A percentile compares a stretch with the other conserved stretches of the same genome.
These are phyloP conservation scores for Clohesyomyces aquaticus DNA, from an alignment of 495 filamentous ascomycete genomes.

Conservation along the genomic window DNA sequence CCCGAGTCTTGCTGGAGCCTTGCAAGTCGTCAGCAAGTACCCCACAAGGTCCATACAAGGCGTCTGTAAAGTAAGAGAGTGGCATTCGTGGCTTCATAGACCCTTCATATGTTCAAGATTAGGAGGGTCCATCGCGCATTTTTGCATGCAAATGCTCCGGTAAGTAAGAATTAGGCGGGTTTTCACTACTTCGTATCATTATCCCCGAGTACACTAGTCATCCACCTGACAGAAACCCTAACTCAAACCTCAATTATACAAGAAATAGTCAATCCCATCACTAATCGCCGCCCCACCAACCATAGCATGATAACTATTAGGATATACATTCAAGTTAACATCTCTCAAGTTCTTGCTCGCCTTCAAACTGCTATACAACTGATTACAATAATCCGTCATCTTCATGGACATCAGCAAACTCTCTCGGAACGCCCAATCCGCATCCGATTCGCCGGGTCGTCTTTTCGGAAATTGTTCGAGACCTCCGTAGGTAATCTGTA, in stretches of 20 bases:
- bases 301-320: conserved; percentile 32
- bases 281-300: conserved; percentile 22
- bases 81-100: no score
- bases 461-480: conserved; percentile 24
- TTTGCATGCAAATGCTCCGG: no score
- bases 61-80: no score
- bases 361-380: conserved; percentile 19
- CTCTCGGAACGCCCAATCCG: conserved; percentile 13
- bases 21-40: no score
- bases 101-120: no score
- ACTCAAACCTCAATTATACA: conserved; percentile 23
- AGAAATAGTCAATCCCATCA: conserved; percentile 36
- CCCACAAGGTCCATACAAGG: no score
- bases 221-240: no score
- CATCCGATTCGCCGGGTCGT: conserved; percentile 25
- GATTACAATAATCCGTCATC: conserved; percentile 11
- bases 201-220: no score
- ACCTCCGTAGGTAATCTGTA: conserved; percentile 28
- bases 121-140: no score
- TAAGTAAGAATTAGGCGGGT: no score
- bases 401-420: conserved; percentile 9
- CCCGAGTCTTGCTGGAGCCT: no score
- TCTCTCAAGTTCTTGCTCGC: conserved; percentile 10
- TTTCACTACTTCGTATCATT: no score
- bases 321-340: conserved; percentile 26